A percentile compares a stretch with the other conserved stretches of the same genome.
Evolutionary conservation across 2,329 filamentous ascomycete genomes (phyloP).

Genomic region (Tolypocladium nubicola): DNA sequence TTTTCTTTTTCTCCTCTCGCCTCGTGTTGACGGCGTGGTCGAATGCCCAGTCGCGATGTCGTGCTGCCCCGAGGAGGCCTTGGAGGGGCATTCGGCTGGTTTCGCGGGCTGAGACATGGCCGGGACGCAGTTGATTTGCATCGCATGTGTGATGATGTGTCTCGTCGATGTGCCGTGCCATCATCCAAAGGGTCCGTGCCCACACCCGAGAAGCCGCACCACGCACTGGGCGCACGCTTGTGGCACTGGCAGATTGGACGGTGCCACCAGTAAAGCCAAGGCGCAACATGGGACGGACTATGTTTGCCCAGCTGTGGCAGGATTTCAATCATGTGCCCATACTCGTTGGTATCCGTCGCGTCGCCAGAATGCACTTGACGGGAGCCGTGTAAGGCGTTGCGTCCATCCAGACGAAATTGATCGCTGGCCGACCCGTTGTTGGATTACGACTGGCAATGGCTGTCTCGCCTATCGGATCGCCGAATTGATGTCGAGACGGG

Average conservation of each 20-base stretch:
- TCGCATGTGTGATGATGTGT: neutral
- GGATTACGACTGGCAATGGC: neutral
- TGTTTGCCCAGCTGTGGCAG: neutral
- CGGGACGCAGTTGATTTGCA: neutral
- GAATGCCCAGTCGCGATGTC: neutral
- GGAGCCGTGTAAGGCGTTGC: neutral
- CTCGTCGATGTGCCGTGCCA: neutral
- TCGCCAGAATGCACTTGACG: neutral
- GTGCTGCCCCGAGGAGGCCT: neutral
- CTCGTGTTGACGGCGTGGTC: neutral
- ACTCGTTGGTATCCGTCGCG: no score
- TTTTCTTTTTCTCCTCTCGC: no score
- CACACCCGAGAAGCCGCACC: neutral
- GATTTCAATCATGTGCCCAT: neutral
- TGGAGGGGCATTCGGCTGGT: neutral
- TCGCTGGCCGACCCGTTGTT: neutral
- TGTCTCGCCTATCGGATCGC: neutral
- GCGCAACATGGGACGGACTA: neutral
- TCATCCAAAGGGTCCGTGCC: neutral
- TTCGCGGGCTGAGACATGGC: neutral
- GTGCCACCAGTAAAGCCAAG: neutral
- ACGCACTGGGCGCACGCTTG: neutral
- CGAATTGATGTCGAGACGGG: neutral
- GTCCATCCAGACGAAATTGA: neutral
- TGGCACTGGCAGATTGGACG: neutral